phyloP scores from a whole-genome alignment of 2,329 filamentous ascomycete genomes.

The Hymenoscyphus fructigenus region DNA sequence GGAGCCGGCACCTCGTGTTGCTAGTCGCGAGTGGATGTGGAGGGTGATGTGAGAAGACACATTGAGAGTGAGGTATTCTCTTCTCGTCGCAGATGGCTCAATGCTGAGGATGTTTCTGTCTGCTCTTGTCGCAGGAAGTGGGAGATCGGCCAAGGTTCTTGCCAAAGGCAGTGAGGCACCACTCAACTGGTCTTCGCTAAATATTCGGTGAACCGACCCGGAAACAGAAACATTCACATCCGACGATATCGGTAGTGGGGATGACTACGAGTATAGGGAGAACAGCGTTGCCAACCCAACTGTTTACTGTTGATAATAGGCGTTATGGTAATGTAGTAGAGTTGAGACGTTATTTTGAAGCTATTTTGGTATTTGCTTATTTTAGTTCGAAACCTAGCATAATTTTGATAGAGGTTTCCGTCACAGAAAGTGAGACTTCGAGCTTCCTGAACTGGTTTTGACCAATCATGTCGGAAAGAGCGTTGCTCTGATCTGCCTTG shows the following conservation, averaged over 20 bases:
- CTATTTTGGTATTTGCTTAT: not conserved
- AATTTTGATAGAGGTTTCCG: not conserved
- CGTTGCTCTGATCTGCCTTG: not conserved
- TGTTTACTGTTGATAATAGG: not conserved
- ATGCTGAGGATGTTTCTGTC: not conserved
- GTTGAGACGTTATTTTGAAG: not conserved
- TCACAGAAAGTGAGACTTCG: not conserved
- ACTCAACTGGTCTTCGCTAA: not conserved
- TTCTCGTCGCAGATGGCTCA: not conserved
- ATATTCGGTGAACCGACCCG: not conserved
- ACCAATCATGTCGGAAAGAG: not conserved
- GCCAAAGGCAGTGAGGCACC: slow-evolving; percentile 4
- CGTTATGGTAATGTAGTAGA: not conserved
- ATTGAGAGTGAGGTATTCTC: not conserved
- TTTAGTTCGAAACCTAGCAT: no score
- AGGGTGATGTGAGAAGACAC: not conserved
- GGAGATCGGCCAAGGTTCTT: slow-evolving; percentile 3
- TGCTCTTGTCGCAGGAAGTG: slow-evolving; percentile 5
- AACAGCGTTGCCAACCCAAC: not conserved
- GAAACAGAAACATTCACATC: not conserved
- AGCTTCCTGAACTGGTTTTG: not conserved
- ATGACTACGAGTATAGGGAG: not conserved
- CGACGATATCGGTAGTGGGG: not conserved
- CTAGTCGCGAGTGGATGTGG: slow-evolving; percentile 1
- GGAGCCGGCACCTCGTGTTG: slow-evolving; percentile 1